A percentile compares a stretch with the other conserved stretches of the same genome.
Evolutionary conservation across 495 filamentous ascomycete genomes (phyloP).

Genomic region (Hyaloscypha bicolor): DNA sequence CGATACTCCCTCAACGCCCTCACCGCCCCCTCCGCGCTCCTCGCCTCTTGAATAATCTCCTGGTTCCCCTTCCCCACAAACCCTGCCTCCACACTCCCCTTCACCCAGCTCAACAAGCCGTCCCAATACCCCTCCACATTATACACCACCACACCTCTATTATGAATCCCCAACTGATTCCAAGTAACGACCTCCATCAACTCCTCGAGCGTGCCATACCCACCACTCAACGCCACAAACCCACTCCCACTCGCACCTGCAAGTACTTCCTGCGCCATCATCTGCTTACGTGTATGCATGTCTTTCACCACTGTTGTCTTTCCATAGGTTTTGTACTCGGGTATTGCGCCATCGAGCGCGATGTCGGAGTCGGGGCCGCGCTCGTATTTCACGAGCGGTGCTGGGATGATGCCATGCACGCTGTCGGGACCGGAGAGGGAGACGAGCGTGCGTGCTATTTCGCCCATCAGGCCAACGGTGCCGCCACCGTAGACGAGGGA

Average conservation of each 20-base stretch:
- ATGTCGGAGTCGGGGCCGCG: conserved; percentile 43
- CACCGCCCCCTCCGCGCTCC: conserved; percentile 69
- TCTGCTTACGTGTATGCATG: conserved; percentile 92
- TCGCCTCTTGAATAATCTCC: conserved; percentile 77
- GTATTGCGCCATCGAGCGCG: conserved; percentile 37
- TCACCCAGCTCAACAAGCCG: conserved; percentile 81
- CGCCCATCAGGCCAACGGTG: conserved; percentile 93
- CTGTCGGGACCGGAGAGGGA: conserved; percentile 75
- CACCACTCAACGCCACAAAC: conserved; percentile 87
- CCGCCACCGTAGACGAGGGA: conserved; percentile 92
- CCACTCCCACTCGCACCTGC: conserved; percentile 80
- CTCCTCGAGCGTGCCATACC: conserved; percentile 95
- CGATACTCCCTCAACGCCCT: conserved; percentile 72
- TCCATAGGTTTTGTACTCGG: conserved; percentile 74
- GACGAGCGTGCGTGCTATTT: conserved; percentile 85
- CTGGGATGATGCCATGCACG: conserved; percentile 92
- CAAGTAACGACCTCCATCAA: conserved; percentile 95
- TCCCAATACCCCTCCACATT: conserved; percentile 93
- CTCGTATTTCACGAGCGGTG: conserved; percentile 81
- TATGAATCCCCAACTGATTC: conserved; percentile 97
- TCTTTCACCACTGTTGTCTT: conserved; percentile 84
- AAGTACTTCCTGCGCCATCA: conserved; percentile 89
- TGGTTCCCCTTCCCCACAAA: conserved; percentile 72
- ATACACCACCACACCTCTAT: conserved; percentile 73
- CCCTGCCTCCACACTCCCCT: conserved; percentile 71